Conservation (phyloP, 345 rosid genomes). For the Brassica carinata region DNA sequence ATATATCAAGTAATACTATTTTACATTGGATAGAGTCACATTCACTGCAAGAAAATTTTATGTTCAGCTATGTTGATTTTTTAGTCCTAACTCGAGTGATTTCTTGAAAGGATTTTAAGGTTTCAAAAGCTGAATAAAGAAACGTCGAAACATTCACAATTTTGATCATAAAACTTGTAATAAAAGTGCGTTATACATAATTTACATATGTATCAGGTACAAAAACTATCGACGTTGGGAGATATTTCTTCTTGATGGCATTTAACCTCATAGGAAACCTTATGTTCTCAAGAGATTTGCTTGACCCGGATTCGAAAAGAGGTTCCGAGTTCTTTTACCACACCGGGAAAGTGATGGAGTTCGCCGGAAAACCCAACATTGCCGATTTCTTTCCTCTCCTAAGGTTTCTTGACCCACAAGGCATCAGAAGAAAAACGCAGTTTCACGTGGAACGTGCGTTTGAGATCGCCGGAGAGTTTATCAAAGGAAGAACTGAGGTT, state of each 20-base stretch:
- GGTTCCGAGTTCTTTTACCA: slow-evolving; percentile 66
- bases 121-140: neutral
- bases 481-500: slow-evolving; percentile 54
- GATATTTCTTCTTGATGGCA: slow-evolving; percentile 67
- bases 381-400: slow-evolving; percentile 73
- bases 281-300: slow-evolving; percentile 67
- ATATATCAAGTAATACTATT: neutral
- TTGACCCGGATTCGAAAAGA: slow-evolving; percentile 58
- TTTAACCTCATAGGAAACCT: slow-evolving; percentile 76
- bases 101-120: neutral
- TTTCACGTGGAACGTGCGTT: slow-evolving; percentile 66
- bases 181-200: neutral
- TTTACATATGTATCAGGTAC: slow-evolving; percentile 26
- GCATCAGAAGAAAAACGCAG: slow-evolving; percentile 63
- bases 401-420: slow-evolving; percentile 71
- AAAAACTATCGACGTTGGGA: slow-evolving; percentile 54
- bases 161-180: neutral
- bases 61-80: neutral
- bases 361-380: slow-evolving; percentile 73
- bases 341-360: slow-evolving; percentile 76
- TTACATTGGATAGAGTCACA: neutral
- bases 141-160: neutral
- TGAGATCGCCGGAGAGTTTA: slow-evolving; percentile 61
- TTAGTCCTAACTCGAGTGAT: neutral
- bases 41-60: neutral